These are phyloP conservation scores for Aureobasidium sp. DNA, from an alignment of 2,329 filamentous ascomycete species.

Conservation along the genomic window DNA sequence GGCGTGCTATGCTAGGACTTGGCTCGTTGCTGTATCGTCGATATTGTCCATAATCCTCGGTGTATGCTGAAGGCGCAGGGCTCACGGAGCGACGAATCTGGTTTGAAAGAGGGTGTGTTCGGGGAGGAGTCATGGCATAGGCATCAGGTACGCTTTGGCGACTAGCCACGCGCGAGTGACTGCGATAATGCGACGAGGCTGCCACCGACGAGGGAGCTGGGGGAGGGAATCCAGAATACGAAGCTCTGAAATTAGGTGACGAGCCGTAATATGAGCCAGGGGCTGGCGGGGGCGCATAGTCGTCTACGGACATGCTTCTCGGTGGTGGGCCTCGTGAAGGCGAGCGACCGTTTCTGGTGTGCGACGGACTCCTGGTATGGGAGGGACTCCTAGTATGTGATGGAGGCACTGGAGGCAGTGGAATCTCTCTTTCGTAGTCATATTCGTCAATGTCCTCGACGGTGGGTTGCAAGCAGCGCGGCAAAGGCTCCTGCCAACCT, in stretches of 20 bases:
- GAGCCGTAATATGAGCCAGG: constrained; percentile 16
- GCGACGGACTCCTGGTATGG: constrained; percentile 25
- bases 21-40: constrained; percentile 14
- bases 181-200: constrained; percentile 16
- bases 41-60: not conserved
- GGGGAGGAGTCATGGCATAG: constrained; percentile 23
- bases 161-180: constrained; percentile 15
- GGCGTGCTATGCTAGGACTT: constrained; percentile 22
- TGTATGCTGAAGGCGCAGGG: constrained; percentile 19
- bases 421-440: constrained; percentile 23
- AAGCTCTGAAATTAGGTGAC: not conserved
- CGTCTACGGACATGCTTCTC: constrained; percentile 23
- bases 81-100: constrained; percentile 25
- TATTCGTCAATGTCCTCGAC: constrained; percentile 51
- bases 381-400: constrained; percentile 19
- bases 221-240: constrained; percentile 12
- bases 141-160: constrained; percentile 27
- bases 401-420: constrained; percentile 28
- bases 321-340: constrained; percentile 17
- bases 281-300: constrained; percentile 22
- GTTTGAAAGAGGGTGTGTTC: constrained; percentile 29
- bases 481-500: constrained; percentile 10
- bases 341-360: not conserved
- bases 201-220: constrained; percentile 12
- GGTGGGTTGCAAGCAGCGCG: constrained; percentile 46